These are phyloP conservation scores for Trifolium pratense DNA, from an alignment of 306 rosid genomes.

Conservation along the genomic window DNA sequence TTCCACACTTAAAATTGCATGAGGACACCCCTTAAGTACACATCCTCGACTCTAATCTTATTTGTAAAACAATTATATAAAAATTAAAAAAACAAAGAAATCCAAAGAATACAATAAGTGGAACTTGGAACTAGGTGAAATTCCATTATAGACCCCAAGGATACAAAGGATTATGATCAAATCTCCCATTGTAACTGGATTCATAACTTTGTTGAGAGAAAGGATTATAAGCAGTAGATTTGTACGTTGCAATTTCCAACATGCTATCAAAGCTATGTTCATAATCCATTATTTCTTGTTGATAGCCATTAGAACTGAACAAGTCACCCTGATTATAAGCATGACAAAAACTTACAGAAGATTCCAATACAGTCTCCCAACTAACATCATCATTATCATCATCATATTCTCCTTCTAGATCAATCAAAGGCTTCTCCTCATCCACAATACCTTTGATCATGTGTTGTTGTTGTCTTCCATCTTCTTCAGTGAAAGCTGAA, in stretches of 20 bases:
- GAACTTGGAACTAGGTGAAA: slow-evolving; percentile 1
- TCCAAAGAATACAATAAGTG: background rate
- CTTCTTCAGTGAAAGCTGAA: slow-evolving; percentile 35
- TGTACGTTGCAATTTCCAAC: slow-evolving; percentile 34
- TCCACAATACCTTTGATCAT: slow-evolving; percentile 37
- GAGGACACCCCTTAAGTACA: no score
- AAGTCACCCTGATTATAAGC: slow-evolving; percentile 31
- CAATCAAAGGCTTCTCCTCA: slow-evolving; percentile 60
- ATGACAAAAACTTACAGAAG: slow-evolving; percentile 50
- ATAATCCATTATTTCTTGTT: background rate
- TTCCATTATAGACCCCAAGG: slow-evolving; percentile 22
- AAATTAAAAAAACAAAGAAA: background rate
- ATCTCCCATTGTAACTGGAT: slow-evolving; percentile 16
- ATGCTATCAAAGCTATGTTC: background rate
- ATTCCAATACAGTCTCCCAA: slow-evolving; percentile 74
- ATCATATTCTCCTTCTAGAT: slow-evolving; percentile 39
- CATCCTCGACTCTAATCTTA: background rate
- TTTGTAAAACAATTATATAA: background rate
- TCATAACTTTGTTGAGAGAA: slow-evolving; percentile 38
- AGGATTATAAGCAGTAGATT: slow-evolving; percentile 48
- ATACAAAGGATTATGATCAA: background rate
- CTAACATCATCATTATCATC: slow-evolving; percentile 38
- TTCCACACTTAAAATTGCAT: background rate
- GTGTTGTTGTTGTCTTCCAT: background rate
- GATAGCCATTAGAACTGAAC: background rate